phyloP scores from a whole-genome alignment of 495 filamentous ascomycete species.

The Pseudomonodictys pantanalensis region DNA sequence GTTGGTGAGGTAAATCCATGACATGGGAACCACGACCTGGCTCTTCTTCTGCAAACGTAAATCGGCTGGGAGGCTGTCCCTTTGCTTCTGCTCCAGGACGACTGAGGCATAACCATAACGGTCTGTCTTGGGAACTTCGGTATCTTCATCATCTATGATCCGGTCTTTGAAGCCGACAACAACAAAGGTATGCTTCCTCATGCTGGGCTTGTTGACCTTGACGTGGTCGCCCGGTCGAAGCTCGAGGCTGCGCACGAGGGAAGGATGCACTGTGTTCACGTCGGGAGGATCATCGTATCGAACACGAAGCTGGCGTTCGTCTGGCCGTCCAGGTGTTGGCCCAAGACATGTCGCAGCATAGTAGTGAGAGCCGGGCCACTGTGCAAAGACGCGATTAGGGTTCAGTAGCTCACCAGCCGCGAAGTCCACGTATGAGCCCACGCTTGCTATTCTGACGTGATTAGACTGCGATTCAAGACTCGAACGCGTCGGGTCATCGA shows the following conservation, averaged over 20 bases:
- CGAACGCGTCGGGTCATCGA: no score
- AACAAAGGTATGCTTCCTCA: slow-evolving; percentile 41
- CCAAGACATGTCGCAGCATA: no score
- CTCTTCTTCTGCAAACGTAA: background rate
- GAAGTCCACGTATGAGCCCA: no score
- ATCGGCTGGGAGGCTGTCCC: slow-evolving; percentile 32
- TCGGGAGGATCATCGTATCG: slow-evolving; percentile 44
- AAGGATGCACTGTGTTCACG: slow-evolving; percentile 27
- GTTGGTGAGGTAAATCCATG: slow-evolving; percentile 39
- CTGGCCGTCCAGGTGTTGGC: no score
- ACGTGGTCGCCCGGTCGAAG: slow-evolving; percentile 42
- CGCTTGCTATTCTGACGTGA: no score
- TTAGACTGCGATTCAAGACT: no score
- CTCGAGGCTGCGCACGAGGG: slow-evolving; percentile 36
- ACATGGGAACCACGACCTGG: slow-evolving; percentile 35
- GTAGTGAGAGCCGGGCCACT: no score
- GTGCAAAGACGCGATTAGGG: no score
- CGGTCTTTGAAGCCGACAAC: slow-evolving; percentile 41
- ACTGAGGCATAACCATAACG: slow-evolving; percentile 36
- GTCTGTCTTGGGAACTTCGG: slow-evolving; percentile 35
- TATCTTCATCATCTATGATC: slow-evolving; percentile 13
- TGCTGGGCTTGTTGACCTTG: slow-evolving; percentile 41
- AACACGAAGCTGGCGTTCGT: slow-evolving; percentile 23
- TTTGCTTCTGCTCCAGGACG: slow-evolving; percentile 33
- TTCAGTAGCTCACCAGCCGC: no score